Evolutionary conservation across 495 filamentous ascomycete species (phyloP), one percentile per base, ranked within the genome.

Genomic region (Tetracladium marchalianum): DNA sequence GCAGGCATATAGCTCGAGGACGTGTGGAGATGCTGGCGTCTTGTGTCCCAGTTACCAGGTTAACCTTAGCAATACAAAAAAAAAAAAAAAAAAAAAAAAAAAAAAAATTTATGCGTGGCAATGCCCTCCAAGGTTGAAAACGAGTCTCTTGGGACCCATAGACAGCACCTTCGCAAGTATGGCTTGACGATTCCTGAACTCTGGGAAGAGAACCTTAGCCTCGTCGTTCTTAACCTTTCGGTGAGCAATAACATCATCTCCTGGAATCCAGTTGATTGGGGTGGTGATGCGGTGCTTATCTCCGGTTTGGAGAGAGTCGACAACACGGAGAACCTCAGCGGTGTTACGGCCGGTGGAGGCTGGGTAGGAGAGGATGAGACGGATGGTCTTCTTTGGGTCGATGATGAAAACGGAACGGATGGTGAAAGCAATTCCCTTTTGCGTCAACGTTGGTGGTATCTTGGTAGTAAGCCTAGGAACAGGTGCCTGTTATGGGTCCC

Each of bases 361-460:
- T 13, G 93, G 93, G 77, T 96, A 98, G 56, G 89, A 83, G 52
- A 97, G 77, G 66, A 95, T 96, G 59, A 88, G 81, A 58, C 92
- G 88, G 67, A 97, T 96, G 50, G 82, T 89, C 81, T 97, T 96
- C 77, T 83, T 94, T 46, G 92, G 93, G 74, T 97, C 92, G 66
- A 98, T 93, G 72, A 97, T 74, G 77, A 97, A 98, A 67, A 97
- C 93, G 53, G 87, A 94, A 62, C 92, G 90, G 74, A 98, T 96
- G 63, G 92, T 97, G 71, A 97, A 95, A 46, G 92, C 89, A 58
- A 95, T 88, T 52, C 88, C 92, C 81, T 97, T n/a, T 97, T 60
- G 78, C 70, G 65, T 93, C 88, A 44, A 95, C 90, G 72, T 96
- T 97, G 68, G 74, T 78, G 50, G 70, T 75, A 61, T 78, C 74